Percentiles rank a stretch among this genome's conserved stretches.
phyloP scores from a whole-genome alignment of 2,329 filamentous ascomycete species.

The Fusarium coicis region DNA sequence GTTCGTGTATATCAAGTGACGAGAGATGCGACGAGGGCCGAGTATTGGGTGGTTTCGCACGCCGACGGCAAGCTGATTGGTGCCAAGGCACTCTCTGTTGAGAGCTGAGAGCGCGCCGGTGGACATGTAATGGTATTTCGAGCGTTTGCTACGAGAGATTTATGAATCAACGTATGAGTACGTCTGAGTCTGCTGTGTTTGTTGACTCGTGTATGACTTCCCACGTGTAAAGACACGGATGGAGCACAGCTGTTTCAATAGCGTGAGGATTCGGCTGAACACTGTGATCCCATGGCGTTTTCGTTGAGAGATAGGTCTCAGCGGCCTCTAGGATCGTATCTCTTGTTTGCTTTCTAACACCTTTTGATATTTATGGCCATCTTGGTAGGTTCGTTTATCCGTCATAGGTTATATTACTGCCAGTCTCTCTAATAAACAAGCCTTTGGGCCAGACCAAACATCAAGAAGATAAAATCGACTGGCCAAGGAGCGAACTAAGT shows the following conservation, averaged over 20 bases:
- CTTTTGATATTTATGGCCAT: not conserved
- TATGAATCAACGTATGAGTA: not conserved
- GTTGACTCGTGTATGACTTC: not conserved
- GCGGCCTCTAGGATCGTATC: not conserved
- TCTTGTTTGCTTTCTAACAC: not conserved
- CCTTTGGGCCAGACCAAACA: too few relatives aligned
- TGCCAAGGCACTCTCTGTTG: slow-evolving; percentile 80
- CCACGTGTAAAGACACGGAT: not conserved
- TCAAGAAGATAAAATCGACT: too few relatives aligned
- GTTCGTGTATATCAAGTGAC: slow-evolving; percentile 80
- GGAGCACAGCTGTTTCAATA: not conserved
- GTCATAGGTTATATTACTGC: too few relatives aligned
- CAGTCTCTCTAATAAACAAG: too few relatives aligned
- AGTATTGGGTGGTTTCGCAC: slow-evolving; percentile 84
- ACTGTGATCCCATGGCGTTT: not conserved
- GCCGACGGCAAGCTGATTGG: slow-evolving; percentile 75
- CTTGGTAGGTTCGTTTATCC: too few relatives aligned
- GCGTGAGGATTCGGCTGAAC: not conserved
- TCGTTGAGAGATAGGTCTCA: not conserved
- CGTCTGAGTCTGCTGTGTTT: not conserved
- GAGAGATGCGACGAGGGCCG: slow-evolving; percentile 70
- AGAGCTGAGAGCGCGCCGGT: slow-evolving; percentile 54
- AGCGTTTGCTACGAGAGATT: not conserved
- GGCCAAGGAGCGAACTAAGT: too few relatives aligned
- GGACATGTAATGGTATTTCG: not conserved